These are phyloP conservation scores for Triglochin maritima DNA, from an alignment of 106 monocot species.

Conservation along the genomic window DNA sequence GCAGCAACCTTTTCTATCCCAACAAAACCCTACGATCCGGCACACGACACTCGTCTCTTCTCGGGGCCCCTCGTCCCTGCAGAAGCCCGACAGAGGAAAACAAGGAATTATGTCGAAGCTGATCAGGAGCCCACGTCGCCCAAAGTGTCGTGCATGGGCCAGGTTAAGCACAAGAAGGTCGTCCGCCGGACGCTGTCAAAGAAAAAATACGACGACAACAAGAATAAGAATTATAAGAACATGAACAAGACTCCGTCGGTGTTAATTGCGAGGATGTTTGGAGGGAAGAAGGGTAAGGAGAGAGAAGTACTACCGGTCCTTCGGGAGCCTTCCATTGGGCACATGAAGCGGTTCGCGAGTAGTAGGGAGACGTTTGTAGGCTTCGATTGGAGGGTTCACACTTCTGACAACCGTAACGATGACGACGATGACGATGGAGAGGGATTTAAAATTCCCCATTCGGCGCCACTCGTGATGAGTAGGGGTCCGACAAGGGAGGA, in stretches of 20 bases:
- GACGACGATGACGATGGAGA: slow-evolving; percentile 9
- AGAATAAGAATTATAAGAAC: neutral
- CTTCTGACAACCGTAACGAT: slow-evolving; percentile 1
- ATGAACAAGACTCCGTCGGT: neutral
- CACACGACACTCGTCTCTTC: slow-evolving; percentile 15
- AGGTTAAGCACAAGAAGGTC: slow-evolving; percentile 57
- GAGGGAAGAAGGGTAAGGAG: slow-evolving; percentile 3
- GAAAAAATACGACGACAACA: neutral
- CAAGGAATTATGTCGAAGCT: neutral
- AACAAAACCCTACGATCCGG: slow-evolving; percentile 5
- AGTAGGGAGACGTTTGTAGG: slow-evolving; percentile 20
- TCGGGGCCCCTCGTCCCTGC: slow-evolving; percentile 47
- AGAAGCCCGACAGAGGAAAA: slow-evolving; percentile 23
- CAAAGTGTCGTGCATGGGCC: slow-evolving; percentile 80
- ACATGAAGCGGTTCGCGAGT: slow-evolving; percentile 35
- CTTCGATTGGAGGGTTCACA: slow-evolving; percentile 32
- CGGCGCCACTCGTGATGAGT: slow-evolving; percentile 19
- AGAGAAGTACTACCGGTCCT: neutral
- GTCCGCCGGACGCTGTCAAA: neutral
- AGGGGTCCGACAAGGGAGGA: slow-evolving; percentile 17
- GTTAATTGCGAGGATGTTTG: slow-evolving; percentile 11
- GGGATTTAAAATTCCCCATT: slow-evolving; percentile 3
- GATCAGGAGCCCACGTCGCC: slow-evolving; percentile 64
- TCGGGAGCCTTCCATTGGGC: slow-evolving; percentile 22
- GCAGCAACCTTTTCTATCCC: slow-evolving; percentile 10